Conservation (phyloP, 2,329 filamentous ascomycete genomes). For the Aspergillus thermomutatus region DNA sequence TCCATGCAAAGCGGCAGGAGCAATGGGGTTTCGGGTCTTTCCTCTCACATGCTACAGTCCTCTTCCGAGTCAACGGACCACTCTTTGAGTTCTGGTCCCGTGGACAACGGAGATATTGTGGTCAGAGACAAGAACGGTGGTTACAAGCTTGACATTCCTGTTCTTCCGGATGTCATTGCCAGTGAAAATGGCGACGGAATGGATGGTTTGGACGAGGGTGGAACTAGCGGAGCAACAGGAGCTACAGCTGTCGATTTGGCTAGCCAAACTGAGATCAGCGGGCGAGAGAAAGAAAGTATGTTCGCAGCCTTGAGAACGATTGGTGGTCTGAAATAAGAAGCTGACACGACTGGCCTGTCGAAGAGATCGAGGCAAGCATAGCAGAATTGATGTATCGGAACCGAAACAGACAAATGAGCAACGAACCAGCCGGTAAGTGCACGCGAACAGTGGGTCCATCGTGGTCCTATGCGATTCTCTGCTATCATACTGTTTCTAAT, state of each 20-base stretch:
- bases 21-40: constrained; percentile 18
- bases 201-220: constrained; percentile 48
- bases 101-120: constrained; percentile 47
- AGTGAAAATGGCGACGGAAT: constrained; percentile 40
- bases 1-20: constrained; percentile 9
- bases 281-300: constrained; percentile 42
- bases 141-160: constrained; percentile 46
- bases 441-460: neutral
- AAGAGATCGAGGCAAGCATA: constrained; percentile 47
- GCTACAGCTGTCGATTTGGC: constrained; percentile 54
- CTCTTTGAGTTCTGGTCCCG: constrained; percentile 16
- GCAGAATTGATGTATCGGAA: constrained; percentile 42
- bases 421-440: constrained; percentile 61
- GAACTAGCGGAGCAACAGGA: constrained; percentile 54
- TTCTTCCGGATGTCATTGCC: constrained; percentile 35
- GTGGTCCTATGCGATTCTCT: neutral
- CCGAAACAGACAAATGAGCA: constrained; percentile 51
- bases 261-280: constrained; percentile 31
- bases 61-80: constrained; percentile 19
- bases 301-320: neutral
- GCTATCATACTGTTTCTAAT: neutral
- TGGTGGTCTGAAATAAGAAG: neutral
- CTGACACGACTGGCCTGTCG: constrained; percentile 3
- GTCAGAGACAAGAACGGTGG: constrained; percentile 48
- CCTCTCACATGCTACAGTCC: constrained; percentile 22